phyloP scores from a whole-genome alignment of 1,139 yeast species.

The Kurtzmaniella quercitrusa region DNA sequence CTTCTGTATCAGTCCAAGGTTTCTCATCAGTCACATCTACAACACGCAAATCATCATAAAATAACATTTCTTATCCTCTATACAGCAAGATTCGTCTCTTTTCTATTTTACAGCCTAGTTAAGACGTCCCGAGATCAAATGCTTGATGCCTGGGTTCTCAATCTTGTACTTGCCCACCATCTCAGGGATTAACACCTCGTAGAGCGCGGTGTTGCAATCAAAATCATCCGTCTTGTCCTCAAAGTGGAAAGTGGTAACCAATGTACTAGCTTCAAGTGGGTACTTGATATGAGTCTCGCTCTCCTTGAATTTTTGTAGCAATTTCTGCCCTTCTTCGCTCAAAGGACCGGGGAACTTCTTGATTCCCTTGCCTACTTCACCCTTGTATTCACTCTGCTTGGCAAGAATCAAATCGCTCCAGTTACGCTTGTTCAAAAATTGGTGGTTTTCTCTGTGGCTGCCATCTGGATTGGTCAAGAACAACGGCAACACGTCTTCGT shows the following conservation, averaged over 20 bases:
- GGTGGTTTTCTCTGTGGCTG: slow-evolving; percentile 44
- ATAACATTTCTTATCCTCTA: neutral
- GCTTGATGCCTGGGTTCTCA: slow-evolving; percentile 33
- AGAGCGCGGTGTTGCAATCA: slow-evolving; percentile 56
- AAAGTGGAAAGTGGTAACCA: slow-evolving; percentile 68
- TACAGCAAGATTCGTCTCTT: neutral
- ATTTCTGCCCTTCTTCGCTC: slow-evolving; percentile 10
- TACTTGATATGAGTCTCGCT: slow-evolving; percentile 32
- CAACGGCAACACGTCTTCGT: slow-evolving; percentile 76
- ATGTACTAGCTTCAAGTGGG: slow-evolving; percentile 52
- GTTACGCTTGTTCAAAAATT: slow-evolving; percentile 75
- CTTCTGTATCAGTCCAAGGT: too few relatives aligned
- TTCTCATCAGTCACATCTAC: too few relatives aligned
- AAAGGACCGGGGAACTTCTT: slow-evolving; percentile 30
- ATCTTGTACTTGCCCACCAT: slow-evolving; percentile 34
- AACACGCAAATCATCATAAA: too few relatives aligned
- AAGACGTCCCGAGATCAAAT: slow-evolving; percentile 12
- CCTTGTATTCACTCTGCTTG: slow-evolving; percentile 27
- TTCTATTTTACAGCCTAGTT: neutral
- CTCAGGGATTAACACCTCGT: slow-evolving; percentile 69
- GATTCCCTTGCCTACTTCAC: slow-evolving; percentile 13
- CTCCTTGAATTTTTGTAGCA: slow-evolving; percentile 9
- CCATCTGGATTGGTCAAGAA: slow-evolving; percentile 65
- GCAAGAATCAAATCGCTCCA: slow-evolving; percentile 53
- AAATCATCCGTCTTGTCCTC: slow-evolving; percentile 55